Base-by-base conservation (phyloP, 148 eudicot species). In the Nyssa sinensis region DNA sequence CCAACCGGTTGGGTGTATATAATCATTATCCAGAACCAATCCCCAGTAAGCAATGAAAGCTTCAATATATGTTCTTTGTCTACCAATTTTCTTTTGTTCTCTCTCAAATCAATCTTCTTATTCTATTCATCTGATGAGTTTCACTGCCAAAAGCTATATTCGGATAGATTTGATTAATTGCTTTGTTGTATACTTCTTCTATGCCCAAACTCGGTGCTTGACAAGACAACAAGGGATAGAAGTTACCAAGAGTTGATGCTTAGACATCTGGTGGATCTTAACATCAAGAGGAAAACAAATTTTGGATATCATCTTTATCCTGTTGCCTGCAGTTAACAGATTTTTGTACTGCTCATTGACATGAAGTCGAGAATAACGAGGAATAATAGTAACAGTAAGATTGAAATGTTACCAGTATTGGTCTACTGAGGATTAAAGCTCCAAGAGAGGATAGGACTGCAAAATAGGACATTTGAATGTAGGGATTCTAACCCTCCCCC, bases 1-100 rank as follows among this genome's bases (percentile, higher is more conserved):
- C 97, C 98, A 55, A 78, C 89, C 41, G 98, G 97, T 7, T 94
- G 98, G 98, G 88, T 92, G 72, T 75, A 86, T 75, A 83, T 94
- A n/a, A 79, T 85, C 89, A 8, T 85, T 94, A 75, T 94, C 98
- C 67, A 94, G 98, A 64, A 94, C 73, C 78, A 97, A 92, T 79
- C 96, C 97, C 30, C 83, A 91, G 98, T 94, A 82, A 85, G 91
- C 62, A 51, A 25, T 47, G 6, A 16, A 34, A 41, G n/a, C 66
- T 33, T 31, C 51, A 24, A 19, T n/a, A 11, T 0, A 19, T 60
- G 12, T 7, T 29, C 57, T 60, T 14, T 17, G 31, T 16, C 9
- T 23, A 19, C 14, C 30, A n/a, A 21, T 29, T 67, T 13, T 28
- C 35, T 32, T 27, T 65, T 27, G 34, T 31, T 24, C 53, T 21